phyloP scores from a whole-genome alignment of 1,139 yeast species.

The Suhomyces ambrosiae region DNA sequence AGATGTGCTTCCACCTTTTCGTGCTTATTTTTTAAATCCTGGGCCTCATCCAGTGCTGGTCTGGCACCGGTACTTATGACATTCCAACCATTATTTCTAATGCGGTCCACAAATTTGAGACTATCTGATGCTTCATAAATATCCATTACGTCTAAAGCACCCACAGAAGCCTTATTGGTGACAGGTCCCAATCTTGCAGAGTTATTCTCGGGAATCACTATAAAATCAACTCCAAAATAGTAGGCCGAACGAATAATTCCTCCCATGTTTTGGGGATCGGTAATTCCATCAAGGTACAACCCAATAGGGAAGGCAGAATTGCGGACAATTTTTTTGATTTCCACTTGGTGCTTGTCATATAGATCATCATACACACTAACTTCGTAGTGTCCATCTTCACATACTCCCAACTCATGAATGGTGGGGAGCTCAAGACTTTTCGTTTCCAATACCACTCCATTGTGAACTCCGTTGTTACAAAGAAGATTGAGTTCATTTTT shows the following conservation, averaged over 20 bases:
- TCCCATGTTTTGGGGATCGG: constrained; percentile 91
- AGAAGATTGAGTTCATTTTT: constrained; percentile 62
- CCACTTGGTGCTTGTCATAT: constrained; percentile 18
- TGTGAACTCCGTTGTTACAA: constrained; percentile 75
- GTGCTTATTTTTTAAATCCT: constrained; percentile 25
- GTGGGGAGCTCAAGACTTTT: constrained; percentile 54
- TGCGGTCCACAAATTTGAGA: constrained; percentile 59
- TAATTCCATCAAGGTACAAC: constrained; percentile 74
- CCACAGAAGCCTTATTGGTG: constrained; percentile 81
- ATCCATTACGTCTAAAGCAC: constrained; percentile 79
- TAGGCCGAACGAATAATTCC: constrained; percentile 82
- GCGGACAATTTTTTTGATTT: constrained; percentile 11
- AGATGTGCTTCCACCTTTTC: constrained; percentile 22
- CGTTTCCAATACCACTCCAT: constrained; percentile 75
- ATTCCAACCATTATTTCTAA: constrained; percentile 66
- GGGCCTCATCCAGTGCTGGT: constrained; percentile 23
- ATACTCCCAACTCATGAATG: constrained; percentile 37
- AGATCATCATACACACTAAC: constrained; percentile 24
- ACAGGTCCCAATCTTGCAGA: constrained; percentile 77
- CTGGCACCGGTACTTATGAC: constrained; percentile 64
- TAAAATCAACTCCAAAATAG: constrained; percentile 81
- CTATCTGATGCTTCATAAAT: constrained; percentile 62
- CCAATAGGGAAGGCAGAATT: constrained; percentile 60
- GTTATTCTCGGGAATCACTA: constrained; percentile 69
- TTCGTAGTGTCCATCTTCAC: constrained; percentile 32